Conservation (phyloP, 768 basidiomycete species). For the Gloeopeniophorella convolvens region DNA sequence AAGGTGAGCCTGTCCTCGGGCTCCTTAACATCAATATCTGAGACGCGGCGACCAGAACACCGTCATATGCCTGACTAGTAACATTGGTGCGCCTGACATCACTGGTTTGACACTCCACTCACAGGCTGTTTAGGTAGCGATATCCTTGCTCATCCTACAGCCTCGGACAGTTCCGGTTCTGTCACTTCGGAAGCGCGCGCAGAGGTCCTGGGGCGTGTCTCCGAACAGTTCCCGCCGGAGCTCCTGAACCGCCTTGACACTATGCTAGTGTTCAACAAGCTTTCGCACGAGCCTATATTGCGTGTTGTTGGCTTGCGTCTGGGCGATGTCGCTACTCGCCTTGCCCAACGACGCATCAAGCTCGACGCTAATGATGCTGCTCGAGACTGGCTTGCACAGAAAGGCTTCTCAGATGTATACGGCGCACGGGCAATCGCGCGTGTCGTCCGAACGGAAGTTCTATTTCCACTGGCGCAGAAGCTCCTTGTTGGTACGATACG, state of each 20-base stretch:
- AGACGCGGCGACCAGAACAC: slow-evolving; percentile 55
- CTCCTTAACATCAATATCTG: neutral
- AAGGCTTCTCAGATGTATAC: slow-evolving; percentile 80
- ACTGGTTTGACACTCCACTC: neutral
- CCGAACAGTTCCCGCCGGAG: slow-evolving; percentile 84
- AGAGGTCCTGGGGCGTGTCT: slow-evolving; percentile 68
- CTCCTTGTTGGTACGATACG: slow-evolving; percentile 73
- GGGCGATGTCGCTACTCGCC: slow-evolving; percentile 60
- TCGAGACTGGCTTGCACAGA: slow-evolving; percentile 59
- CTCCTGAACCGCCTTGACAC: slow-evolving; percentile 85
- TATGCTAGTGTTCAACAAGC: slow-evolving; percentile 87
- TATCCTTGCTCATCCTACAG: slow-evolving; percentile 62
- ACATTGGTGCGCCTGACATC: slow-evolving; percentile 45
- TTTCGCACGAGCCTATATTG: slow-evolving; percentile 66
- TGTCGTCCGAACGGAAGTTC: slow-evolving; percentile 74
- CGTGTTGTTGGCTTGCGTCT: slow-evolving; percentile 74
- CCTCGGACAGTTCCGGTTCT: slow-evolving; percentile 55
- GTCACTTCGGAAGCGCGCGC: slow-evolving; percentile 55
- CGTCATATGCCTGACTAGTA: slow-evolving; percentile 86
- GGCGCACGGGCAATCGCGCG: slow-evolving; percentile 85
- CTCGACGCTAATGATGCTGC: slow-evolving; percentile 63
- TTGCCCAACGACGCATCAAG: slow-evolving; percentile 58
- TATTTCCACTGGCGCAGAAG: slow-evolving; percentile 79
- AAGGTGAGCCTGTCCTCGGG: slow-evolving; percentile 41
- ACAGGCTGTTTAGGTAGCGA: slow-evolving; percentile 38